These are phyloP conservation scores for Diaporthe amygdali DNA, from an alignment of 2,329 filamentous ascomycete species.

Conservation along the genomic window DNA sequence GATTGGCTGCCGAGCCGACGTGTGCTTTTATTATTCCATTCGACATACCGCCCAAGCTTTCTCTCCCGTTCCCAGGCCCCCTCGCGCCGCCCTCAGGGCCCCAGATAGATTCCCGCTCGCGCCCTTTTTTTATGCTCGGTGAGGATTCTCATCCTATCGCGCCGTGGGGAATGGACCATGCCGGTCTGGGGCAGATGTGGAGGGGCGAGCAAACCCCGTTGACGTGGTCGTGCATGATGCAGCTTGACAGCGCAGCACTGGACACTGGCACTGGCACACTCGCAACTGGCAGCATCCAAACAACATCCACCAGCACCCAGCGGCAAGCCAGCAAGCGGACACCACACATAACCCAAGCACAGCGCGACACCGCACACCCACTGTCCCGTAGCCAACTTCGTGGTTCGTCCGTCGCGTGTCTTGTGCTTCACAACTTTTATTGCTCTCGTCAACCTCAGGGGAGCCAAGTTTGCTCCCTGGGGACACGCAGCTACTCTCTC, in stretches of 20 bases:
- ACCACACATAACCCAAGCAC: neutral
- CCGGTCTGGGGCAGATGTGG: neutral
- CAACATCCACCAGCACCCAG: neutral
- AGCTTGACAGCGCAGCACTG: slow-evolving; percentile 18
- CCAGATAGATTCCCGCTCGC: neutral
- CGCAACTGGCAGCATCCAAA: neutral
- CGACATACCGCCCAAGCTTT: neutral
- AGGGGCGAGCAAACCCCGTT: slow-evolving; percentile 3
- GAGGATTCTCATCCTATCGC: slow-evolving; percentile 1
- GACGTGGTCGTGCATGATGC: slow-evolving; percentile 21
- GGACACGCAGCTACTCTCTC: neutral
- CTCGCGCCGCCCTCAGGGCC: neutral
- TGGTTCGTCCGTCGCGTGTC: neutral
- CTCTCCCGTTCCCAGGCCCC: neutral
- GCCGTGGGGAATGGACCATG: neutral
- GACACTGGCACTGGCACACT: neutral
- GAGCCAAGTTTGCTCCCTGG: neutral
- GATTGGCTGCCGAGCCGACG: slow-evolving; percentile 19
- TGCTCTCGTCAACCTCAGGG: neutral
- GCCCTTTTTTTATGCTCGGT: neutral
- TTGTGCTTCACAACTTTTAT: neutral
- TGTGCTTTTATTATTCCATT: neutral
- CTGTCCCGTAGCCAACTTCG: neutral
- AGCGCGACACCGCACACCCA: neutral
- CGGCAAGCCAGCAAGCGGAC: neutral